Base-by-base conservation (phyloP, 768 basidiomycete genomes). In the Boletus subparvulus region DNA sequence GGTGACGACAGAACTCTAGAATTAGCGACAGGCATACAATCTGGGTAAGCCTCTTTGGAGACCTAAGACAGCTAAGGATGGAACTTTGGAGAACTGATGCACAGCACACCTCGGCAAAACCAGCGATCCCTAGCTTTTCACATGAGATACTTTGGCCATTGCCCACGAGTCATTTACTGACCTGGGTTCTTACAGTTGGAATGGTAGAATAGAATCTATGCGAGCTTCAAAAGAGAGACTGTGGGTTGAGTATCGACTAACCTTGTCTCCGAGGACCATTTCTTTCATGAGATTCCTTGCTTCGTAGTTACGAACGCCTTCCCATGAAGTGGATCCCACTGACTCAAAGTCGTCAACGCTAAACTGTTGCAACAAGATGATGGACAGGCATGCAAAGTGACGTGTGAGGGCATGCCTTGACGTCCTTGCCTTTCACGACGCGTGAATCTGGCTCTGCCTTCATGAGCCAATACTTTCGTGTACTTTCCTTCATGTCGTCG, bases 401-500 rank as follows among this genome's bases (percentile, higher is more conserved):
- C 16, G 17, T 16, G 36, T n/a, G 50, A 21, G 33, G 41, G 52
- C 72, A 45, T 61, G 78, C 91, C 80, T 90, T 92, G 61, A 94
- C 90, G 60, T 94, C 92, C 63, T 87, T 90, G 43, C 91, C 92
- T 69, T 92, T 94, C 42, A 90, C 88, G 45, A 92, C 65, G 52
- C 91, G 86, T 16, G 90, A 83, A 58, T 93, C 87, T 10, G 92
- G 92, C 69, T 93, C 92, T 4, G 92, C 92, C 71, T 94, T 93
- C 72, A 92, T 81, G 24, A 94, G 80, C 89, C 91, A 94, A 61
- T 68, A 63, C 36, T 65, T 74, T 46, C 9, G 58, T 4, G 56
- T 39, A n/a, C 37, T 17, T 47, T 45, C 21, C 30, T 42, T 44
- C 62, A 66, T 63, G n/a, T 26, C 16, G 35, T 37, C 16, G 16